These are phyloP conservation scores for Sordariomycetes sp. DNA, from an alignment of 2,329 filamentous ascomycete species.

Conservation along the genomic window DNA sequence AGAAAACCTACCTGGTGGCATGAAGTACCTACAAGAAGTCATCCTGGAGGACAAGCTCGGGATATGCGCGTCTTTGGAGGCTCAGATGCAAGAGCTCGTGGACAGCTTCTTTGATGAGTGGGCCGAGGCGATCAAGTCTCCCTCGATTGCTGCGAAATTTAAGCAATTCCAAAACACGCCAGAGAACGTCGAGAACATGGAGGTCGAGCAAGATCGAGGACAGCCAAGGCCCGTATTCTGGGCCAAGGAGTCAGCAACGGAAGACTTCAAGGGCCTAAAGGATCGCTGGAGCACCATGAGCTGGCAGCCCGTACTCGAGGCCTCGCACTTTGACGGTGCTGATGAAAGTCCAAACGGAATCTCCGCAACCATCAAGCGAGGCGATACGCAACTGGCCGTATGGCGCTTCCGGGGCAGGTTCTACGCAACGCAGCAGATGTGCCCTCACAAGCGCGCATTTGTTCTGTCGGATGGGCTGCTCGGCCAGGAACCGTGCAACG, in stretches of 20 bases:
- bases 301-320: slow-evolving; percentile 75
- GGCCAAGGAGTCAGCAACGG: slow-evolving; percentile 56
- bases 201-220: slow-evolving; percentile 61
- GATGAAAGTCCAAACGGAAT: slow-evolving; percentile 62
- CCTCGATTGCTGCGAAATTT: slow-evolving; percentile 61
- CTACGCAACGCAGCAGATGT: slow-evolving; percentile 91
- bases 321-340: slow-evolving; percentile 56
- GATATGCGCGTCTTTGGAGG: slow-evolving; percentile 74
- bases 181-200: slow-evolving; percentile 61
- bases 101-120: slow-evolving; percentile 85
- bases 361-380: slow-evolving; percentile 70
- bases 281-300: slow-evolving; percentile 50
- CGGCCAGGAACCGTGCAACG: slow-evolving; percentile 46
- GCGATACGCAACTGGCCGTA: slow-evolving; percentile 80
- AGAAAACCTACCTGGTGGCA: slow-evolving; percentile 72
- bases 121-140: slow-evolving; percentile 70
- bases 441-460: slow-evolving; percentile 84
- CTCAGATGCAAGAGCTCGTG: slow-evolving; percentile 80
- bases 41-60: slow-evolving; percentile 79
- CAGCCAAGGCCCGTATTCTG: slow-evolving; percentile 71
- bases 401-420: slow-evolving; percentile 75
- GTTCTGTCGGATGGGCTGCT: slow-evolving; percentile 80
- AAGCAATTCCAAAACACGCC: slow-evolving; percentile 75
- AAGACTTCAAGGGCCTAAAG: slow-evolving; percentile 62
- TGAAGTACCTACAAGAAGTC: slow-evolving; percentile 74